Percentiles rank a stretch among this genome's conserved stretches.
These are phyloP conservation scores for Kodamaea jinghongensis DNA, from an alignment of 805 yeast genomes.

Conservation along the genomic window DNA sequence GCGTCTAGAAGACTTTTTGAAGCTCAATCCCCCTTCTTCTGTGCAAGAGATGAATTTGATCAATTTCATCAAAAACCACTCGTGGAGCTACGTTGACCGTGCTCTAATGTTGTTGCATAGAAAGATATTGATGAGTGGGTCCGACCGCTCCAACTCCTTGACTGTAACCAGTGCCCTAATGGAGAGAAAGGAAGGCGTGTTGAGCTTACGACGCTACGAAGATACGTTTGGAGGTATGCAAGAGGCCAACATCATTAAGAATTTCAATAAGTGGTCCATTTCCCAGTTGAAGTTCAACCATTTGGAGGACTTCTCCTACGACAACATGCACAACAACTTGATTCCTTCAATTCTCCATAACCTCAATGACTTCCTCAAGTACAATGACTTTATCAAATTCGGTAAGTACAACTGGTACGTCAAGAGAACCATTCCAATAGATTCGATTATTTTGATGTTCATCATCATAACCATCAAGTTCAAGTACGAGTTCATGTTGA, in stretches of 20 bases:
- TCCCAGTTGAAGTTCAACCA: constrained; percentile 37
- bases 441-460: constrained; percentile 51
- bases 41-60: constrained; percentile 44
- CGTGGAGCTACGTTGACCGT: constrained; percentile 55
- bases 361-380: constrained; percentile 51
- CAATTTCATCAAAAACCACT: constrained; percentile 46
- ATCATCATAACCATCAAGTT: constrained; percentile 54
- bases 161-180: constrained; percentile 4
- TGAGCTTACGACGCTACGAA: constrained; percentile 36
- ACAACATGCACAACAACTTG: constrained; percentile 50
- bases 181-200: constrained; percentile 19
- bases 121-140: constrained; percentile 37
- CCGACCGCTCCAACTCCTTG: neutral
- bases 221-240: constrained; percentile 39
- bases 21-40: constrained; percentile 34
- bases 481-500: constrained; percentile 39
- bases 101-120: constrained; percentile 45
- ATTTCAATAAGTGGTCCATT: constrained; percentile 36
- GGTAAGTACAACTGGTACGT: constrained; percentile 61
- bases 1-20: constrained; percentile 33
- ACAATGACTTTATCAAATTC: constrained; percentile 50
- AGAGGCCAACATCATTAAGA: constrained; percentile 38
- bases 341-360: constrained; percentile 58
- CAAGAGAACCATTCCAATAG: constrained; percentile 58
- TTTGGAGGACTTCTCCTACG: constrained; percentile 44